Evolutionary conservation across 495 filamentous ascomycete species (phyloP).

Genomic region (Aspergillus sparsus): DNA sequence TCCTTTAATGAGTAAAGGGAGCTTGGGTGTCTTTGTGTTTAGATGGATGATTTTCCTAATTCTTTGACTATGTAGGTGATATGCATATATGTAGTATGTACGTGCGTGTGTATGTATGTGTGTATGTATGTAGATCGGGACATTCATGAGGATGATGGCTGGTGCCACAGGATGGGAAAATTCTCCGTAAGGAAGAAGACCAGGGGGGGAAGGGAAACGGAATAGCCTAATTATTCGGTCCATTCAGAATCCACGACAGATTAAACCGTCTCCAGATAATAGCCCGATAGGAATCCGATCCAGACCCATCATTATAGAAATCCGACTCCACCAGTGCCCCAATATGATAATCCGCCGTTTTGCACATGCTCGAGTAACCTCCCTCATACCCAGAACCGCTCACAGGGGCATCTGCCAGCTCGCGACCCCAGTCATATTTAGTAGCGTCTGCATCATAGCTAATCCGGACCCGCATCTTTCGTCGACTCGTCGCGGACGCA

Average conservation of each 20-base stretch:
- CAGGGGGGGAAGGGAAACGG: too few species aligned
- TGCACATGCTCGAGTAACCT: constrained; percentile 15
- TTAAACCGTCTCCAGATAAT: constrained; percentile 17
- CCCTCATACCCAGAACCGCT: constrained; percentile 4
- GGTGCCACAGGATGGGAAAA: too few species aligned
- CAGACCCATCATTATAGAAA: constrained; percentile 13
- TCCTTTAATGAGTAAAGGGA: neutral
- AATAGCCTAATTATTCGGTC: constrained; percentile 12
- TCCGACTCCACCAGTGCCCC: constrained; percentile 9
- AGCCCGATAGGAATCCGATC: constrained; percentile 3
- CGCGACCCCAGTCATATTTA: constrained; percentile 6
- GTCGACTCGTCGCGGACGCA: neutral
- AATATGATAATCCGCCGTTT: constrained; percentile 14
- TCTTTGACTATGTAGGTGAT: neutral
- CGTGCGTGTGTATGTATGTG: neutral
- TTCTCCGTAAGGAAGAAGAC: neutral
- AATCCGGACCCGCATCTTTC: constrained; percentile 7
- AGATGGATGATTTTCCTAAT: neutral
- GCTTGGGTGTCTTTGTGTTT: neutral
- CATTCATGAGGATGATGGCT: too few species aligned
- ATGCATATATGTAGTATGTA: neutral
- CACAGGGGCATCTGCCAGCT: constrained; percentile 10
- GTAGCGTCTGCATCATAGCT: constrained; percentile 10
- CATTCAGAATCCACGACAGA: constrained; percentile 18
- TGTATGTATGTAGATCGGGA: neutral